Evolutionary conservation across 176 grass and related monocot genomes (phyloP).

Genomic region (Rhipidocladum racemiflorum): DNA sequence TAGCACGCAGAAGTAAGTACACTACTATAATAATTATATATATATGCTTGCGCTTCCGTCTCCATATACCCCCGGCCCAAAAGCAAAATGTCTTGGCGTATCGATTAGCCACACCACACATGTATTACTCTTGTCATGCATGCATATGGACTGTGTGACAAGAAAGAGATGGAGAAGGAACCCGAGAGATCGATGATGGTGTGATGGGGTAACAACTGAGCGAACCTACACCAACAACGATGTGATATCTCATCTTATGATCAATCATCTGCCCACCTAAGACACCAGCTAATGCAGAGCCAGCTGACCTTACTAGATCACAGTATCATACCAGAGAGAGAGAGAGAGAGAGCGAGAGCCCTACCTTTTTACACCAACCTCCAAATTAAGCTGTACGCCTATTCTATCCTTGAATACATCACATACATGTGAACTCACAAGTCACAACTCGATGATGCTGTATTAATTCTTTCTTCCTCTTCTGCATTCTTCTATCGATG

Average conservation of each 20-base stretch:
- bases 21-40: too few relatives aligned
- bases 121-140: too few relatives aligned
- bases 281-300: background rate
- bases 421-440: background rate
- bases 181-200: background rate
- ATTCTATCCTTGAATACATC: too few relatives aligned
- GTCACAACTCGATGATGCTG: too few relatives aligned
- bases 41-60: background rate
- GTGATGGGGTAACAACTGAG: constrained; percentile 1
- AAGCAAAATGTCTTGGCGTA: background rate
- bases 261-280: background rate
- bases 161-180: background rate
- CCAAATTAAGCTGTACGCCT: too few relatives aligned
- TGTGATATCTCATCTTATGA: background rate
- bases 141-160: too few relatives aligned
- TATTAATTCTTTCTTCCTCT: background rate
- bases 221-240: background rate
- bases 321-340: too few relatives aligned
- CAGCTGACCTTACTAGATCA: background rate
- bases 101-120: too few relatives aligned
- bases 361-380: too few relatives aligned
- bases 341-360: too few relatives aligned
- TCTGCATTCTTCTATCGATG: background rate
- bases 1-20: background rate
- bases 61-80: background rate